Evolutionary conservation across 495 filamentous ascomycete species (phyloP), one percentile per base, ranked within the genome.

Genomic region (Neurospora sp.): DNA sequence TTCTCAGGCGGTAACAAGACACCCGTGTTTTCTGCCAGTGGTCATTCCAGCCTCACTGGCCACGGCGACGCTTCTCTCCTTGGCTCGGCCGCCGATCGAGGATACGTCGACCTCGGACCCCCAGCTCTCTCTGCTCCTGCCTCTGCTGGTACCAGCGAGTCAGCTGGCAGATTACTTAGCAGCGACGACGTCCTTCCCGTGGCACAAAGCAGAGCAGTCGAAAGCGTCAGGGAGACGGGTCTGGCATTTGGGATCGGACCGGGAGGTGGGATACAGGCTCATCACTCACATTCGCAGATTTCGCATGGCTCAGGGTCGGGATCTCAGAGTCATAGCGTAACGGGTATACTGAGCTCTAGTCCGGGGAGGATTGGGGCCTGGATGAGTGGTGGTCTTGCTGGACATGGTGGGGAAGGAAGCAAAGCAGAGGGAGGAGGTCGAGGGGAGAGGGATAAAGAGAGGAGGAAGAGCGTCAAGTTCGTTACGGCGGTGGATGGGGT

Each of bases 391-490:
- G 42, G 69, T 39, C 3, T 71, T 15, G 74, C 72, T 13, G 39
- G 71, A 43, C 39, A 34, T 17, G 70, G 54, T 36, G 54, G 69
- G 21, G 59, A 70, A 5, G 76, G 75, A 1, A 78, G 78, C 9
- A 85, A 86, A 21, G 66, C 83, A 15, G 84, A 84, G 70, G 85
- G 83, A 10, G 76, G 74, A 28, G 73, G 74, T 1, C 43, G 48
- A 2, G 73, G 79, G 3, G 43, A 75, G 8, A 71, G 72, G 8
- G 78, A 83, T 74, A 79, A 83, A 72, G 86, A 88, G 78, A 79
- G 85, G 73, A 80, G 86, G 77, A 88, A 88, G 81, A 87, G 85
- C 48, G 86, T 88, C 71, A 88, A 88, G 80, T 85, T 88, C 74
- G 84, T 81, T 0, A 79, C 80, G 40, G 72, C 76, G 5, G 80